Base-by-base conservation (phyloP, 1,139 yeast species). In the Meyerozyma guilliermondii region DNA sequence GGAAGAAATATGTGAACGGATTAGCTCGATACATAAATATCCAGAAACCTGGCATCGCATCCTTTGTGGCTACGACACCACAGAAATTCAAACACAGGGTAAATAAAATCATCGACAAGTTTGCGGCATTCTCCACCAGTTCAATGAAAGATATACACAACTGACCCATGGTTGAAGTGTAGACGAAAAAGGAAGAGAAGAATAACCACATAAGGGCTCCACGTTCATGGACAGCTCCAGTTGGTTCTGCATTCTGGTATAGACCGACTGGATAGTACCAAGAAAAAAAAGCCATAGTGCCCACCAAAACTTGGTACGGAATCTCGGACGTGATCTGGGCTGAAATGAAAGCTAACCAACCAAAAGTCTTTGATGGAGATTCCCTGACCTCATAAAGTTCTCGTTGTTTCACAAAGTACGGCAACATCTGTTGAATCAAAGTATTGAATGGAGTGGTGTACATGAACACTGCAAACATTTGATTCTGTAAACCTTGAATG, bases 331-430 rank as follows among this genome's bases (percentile, higher is more conserved):
- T 58, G 40, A 67, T 56, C 47, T 66, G 71, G 35, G 61, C 67
- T 38, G 57, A 37, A 39, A 68, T 63, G 47, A 76, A 76, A 0
- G 77, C 70, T 42, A 63, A 50, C 80, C 81, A 76, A 47, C 70
- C 56, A 54, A 71, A 76, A 4, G 81, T 71, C 53, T 72, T 72
- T 0, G 80, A 74, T 18, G 96, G 96, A 35, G 95, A 79, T 63
- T 89, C 97, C 59, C 96, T 80, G 11, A 83, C 91, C 60, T 87
- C 96, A 59, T 87, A 89, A 39, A 89, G 68, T 52, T 81, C 81
- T 65, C 96, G 80, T 62, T 85, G 95, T 39, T 66, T 62, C 39
- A 83, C 82, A 58, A 74, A 87, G 44, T 76, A 68, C 35, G 95
- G 94, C 55, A 87, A 67, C 68, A 81, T 77, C 62, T 87, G 95